These are phyloP conservation scores for Malus hybrid DNA, from an alignment of 331 rosid genomes.

Conservation along the genomic window DNA sequence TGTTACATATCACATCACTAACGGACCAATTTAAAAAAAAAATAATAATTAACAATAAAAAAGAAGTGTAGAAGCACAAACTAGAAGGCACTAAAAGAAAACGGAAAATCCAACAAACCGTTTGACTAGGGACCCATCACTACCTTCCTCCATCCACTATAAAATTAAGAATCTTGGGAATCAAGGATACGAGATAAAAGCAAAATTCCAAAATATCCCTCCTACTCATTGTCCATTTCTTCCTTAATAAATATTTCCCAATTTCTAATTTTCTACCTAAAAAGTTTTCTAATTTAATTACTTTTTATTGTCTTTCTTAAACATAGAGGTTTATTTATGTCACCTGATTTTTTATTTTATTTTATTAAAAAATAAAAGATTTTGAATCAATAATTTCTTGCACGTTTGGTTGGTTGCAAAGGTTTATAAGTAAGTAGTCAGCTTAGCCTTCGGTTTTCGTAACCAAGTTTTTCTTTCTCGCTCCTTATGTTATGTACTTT, in stretches of 20 bases:
- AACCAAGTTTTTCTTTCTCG: no score
- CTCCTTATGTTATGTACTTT: no score
- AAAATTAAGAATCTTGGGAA: conserved; percentile 39
- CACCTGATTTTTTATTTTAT: neutral
- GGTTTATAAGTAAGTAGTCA: no score
- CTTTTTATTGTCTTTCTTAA: neutral
- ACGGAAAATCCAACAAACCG: conserved; percentile 54
- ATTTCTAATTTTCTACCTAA: neutral
- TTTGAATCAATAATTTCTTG: no score
- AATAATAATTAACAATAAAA: neutral
- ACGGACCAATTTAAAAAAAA: neutral
- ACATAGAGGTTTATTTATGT: neutral
- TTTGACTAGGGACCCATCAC: conserved; percentile 44
- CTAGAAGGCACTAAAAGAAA: conserved; percentile 33
- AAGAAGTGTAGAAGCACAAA: conserved; percentile 25
- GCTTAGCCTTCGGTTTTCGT: fast-evolving
- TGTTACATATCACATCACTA: conserved; percentile 2
- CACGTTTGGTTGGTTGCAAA: no score
- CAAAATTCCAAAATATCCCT: conserved; percentile 42
- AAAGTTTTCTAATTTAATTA: neutral
- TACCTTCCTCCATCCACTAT: conserved; percentile 8
- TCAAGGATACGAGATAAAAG: conserved; percentile 16
- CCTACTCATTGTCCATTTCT: conserved; percentile 16
- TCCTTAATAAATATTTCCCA: neutral
- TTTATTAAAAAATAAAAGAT: no score